Conservation (phyloP, 768 basidiomycete species). For the Galerina sulciceps region DNA sequence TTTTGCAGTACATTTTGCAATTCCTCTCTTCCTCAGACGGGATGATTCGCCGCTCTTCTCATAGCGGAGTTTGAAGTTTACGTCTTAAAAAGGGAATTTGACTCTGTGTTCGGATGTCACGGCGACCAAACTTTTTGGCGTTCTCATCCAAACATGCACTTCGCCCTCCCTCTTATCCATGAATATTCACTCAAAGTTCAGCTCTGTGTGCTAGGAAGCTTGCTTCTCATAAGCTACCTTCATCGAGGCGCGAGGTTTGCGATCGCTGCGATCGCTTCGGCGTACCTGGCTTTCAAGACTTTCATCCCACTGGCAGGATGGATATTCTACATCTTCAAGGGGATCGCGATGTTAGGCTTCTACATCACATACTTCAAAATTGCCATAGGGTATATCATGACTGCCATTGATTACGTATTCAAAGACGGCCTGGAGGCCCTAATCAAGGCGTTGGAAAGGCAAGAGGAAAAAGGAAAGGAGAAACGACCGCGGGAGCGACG, state of each 20-base stretch:
- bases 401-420: conserved; percentile 18
- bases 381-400: conserved; percentile 28
- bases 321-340: conserved; percentile 30
- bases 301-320: conserved; percentile 26
- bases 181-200: conserved; percentile 35
- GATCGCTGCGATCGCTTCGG: conserved; percentile 23
- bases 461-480: not conserved
- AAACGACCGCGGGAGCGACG: not conserved
- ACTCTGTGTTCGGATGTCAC: not conserved
- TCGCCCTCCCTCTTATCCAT: conserved; percentile 29
- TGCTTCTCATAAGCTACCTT: conserved; percentile 33
- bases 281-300: conserved; percentile 31
- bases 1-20: too few species aligned
- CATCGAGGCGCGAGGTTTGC: conserved; percentile 27
- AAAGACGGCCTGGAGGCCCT: conserved; percentile 17
- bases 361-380: conserved; percentile 38
- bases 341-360: conserved; percentile 38
- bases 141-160: conserved; percentile 6
- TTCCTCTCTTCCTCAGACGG: too few species aligned
- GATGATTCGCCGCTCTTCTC: too few species aligned
- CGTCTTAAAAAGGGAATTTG: not conserved
- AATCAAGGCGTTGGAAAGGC: conserved; percentile 13
- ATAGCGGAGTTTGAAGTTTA: too few species aligned
- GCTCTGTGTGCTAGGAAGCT: conserved; percentile 24
- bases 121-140: not conserved